Evolutionary conservation across 257 asterid genomes (phyloP).

Genomic region (Solanum ossicruentum): DNA sequence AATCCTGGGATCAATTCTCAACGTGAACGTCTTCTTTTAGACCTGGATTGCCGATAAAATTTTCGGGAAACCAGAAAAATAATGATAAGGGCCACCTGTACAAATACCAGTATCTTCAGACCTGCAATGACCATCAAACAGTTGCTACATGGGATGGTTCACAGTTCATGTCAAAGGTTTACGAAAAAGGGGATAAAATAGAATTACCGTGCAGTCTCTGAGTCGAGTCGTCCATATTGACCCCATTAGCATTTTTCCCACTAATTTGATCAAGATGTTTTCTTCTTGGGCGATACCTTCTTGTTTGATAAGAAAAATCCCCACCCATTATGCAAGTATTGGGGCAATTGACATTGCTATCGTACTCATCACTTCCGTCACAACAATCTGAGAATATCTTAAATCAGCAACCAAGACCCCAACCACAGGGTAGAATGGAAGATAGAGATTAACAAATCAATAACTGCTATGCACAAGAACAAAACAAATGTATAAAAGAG

Average conservation of each 20-base stretch:
- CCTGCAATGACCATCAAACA: slow-evolving; percentile 30
- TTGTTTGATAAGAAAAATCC: slow-evolving; percentile 38
- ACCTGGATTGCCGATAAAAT: slow-evolving; percentile 23
- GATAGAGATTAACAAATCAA: background rate
- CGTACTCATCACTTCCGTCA: slow-evolving; percentile 97
- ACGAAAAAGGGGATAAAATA: background rate
- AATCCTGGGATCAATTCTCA: slow-evolving; percentile 1
- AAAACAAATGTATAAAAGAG: background rate
- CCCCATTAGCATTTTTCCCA: slow-evolving; percentile 28
- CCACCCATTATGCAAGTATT: slow-evolving; percentile 87
- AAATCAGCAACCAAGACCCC: background rate
- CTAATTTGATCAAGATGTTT: slow-evolving; percentile 9
- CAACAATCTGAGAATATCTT: slow-evolving; percentile 60
- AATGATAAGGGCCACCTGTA: slow-evolving; percentile 40
- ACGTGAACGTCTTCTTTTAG: slow-evolving; percentile 36
- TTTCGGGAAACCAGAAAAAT: slow-evolving; percentile 21
- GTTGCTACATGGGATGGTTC: background rate
- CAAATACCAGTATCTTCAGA: slow-evolving; percentile 39
- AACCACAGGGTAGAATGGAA: slow-evolving; percentile 2
- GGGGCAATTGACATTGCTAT: slow-evolving; percentile 50
- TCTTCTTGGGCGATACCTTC: slow-evolving; percentile 13
- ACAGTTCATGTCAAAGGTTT: background rate
- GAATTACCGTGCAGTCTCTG: slow-evolving; percentile 44
- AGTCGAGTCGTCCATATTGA: slow-evolving; percentile 25
- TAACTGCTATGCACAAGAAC: background rate